Base-by-base conservation (phyloP, 73 alveolate species). In the Breviolum minutum region DNA sequence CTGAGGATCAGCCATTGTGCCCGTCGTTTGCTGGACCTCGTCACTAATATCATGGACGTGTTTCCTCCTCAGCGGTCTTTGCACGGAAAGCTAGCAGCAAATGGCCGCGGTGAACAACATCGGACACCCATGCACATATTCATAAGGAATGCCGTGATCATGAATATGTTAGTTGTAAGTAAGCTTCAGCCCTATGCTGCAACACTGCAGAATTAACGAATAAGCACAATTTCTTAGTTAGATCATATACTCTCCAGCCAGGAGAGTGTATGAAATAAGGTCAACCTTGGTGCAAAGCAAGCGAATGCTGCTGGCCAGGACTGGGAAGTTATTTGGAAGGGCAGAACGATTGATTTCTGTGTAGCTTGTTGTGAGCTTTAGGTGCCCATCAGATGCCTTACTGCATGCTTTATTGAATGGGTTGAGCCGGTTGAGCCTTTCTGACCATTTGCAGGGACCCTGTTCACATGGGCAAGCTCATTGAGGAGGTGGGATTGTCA, bases 1-100 rank as follows among this genome's bases (percentile, higher is more conserved):
- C 79, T 63, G 73, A 90, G 96, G 96, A 90, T 90, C 71, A 90
- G 84, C 88, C 74, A 60, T 27, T 90, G 96, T 22, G 96, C 96
- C 17, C 96, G 87, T n/a, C 96, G 96, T 64, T 40, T 90, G 96
- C 96, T 90, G 77, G 96, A 71, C 74, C 63, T 90, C 61, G 96
- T 90, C n/a, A 90, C 76, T 2, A 90, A 90, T 74, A 90, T 90
- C 96, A 90, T 90, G 96, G 84, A 76, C 76, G 13, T 90, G 96
- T 63, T 29, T 8, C 54, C n/a, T 63, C 63, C 96, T 54, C 63
- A 71, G 54, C 54, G 54, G 54, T 40, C 54, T 40, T 40, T 40
- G 54, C 54, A 40, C 0, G 54, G 54, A 3, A 40, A 40, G 54
- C 3, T 0, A 40, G 54, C 54, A 40, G 54, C 54, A 40, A 63